A percentile compares a stretch with the other conserved stretches of the same genome.
phyloP scores from a whole-genome alignment of 768 basidiomycete species.

The Termitomyces sp. region DNA sequence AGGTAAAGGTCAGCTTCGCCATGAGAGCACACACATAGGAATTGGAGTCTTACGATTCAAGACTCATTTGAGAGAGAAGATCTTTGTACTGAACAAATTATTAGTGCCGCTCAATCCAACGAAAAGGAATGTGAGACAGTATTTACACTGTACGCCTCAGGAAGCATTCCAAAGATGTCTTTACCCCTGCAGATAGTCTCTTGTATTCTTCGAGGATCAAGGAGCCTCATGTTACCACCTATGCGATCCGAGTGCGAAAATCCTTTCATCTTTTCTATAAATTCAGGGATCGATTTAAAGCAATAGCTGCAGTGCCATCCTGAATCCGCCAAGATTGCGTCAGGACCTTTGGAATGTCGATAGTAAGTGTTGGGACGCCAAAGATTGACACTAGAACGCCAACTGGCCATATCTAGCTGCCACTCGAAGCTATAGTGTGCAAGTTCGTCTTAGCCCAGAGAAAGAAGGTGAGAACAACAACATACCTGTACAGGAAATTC shows the following conservation, averaged over 20 bases:
- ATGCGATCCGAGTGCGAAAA: constrained; percentile 63
- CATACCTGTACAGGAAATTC: constrained; percentile 55
- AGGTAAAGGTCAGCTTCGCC: background rate
- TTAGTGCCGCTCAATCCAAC: background rate
- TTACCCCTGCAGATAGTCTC: constrained; percentile 52
- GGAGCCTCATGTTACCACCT: constrained; percentile 38
- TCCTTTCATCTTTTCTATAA: constrained; percentile 52
- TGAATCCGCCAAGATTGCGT: constrained; percentile 50
- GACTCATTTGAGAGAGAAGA: constrained; percentile 46
- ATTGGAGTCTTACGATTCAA: constrained; percentile 38
- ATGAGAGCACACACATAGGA: background rate
- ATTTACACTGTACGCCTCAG: constrained; percentile 54
- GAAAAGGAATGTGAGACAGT: background rate
- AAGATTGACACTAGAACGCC: constrained; percentile 49
- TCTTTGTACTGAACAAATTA: constrained; percentile 40
- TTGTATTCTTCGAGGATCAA: constrained; percentile 50
- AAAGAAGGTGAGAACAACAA: constrained; percentile 1
- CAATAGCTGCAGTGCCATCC: constrained; percentile 71
- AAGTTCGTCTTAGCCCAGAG: background rate
- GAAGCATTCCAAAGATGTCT: constrained; percentile 63
- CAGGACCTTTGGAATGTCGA: constrained; percentile 42
- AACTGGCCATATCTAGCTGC: constrained; percentile 48
- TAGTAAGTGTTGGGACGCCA: constrained; percentile 42
- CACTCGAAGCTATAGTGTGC: constrained; percentile 43
- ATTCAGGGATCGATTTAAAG: constrained; percentile 56